Base-by-base conservation (phyloP, 2,329 filamentous ascomycete species). In the Drechslerella coelobrocha region DNA sequence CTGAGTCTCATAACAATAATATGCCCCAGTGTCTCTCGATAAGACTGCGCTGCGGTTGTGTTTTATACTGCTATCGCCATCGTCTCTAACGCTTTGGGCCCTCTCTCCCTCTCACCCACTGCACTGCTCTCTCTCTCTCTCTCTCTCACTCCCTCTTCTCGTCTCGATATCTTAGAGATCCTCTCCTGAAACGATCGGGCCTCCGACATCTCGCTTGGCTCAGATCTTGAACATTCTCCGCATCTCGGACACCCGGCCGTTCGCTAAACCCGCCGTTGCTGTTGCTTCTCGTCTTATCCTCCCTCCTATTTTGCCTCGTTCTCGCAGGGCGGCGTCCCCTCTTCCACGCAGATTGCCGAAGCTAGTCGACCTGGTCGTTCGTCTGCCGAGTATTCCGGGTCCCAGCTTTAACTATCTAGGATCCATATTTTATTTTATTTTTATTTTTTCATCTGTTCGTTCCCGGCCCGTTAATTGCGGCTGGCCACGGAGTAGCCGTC, bases 291-390 rank as follows among this genome's bases (percentile, higher is more conserved):
- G 10, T 61, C 23, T 31, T 41, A 39, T 53, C 57, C 45, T 50
- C 43, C 39, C 37, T 27, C 34, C 31, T 52, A 41, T 21, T 52
- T 61, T 29, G 29, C 51, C 23, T 57, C 51, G 8, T 31, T 54
- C 34, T 19, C 26, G 21, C 34, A n/a, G n/a, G n/a, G n/a, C 41
- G 41, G 29, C 41, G 19, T 37, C 50, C 51, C 55, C 43, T 51
- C 55, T 55, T 57, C 6, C 29, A 57, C 65, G 65, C 65, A 69
- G 65, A 69, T 69, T 69, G 65, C 65, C 65, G 65, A 62, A 61
- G 65, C 65, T 69, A 69, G 65, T 61, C 41, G 41, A 7, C 9
- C 14, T 17, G 5, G 41, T 21, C 41, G 8, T 45, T 17, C n/a
- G 41, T 19, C 7, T 9, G 21, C 26, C 34, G 45, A 47, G 56